Evolutionary conservation across 2,329 filamentous ascomycete species (phyloP).

Genomic region (Geosmithia morbida): DNA sequence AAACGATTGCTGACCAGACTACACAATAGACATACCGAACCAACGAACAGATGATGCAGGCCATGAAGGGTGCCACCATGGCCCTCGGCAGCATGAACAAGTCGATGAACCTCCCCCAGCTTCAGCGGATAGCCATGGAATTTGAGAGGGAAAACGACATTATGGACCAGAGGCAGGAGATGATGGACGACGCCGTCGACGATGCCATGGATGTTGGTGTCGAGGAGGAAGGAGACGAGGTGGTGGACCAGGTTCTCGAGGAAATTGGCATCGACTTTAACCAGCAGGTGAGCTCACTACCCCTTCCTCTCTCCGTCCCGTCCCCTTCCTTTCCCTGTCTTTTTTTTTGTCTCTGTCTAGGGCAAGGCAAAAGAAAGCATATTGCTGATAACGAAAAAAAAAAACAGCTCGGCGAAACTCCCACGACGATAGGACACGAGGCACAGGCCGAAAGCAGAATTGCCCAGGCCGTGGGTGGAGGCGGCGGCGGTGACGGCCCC

Average conservation of each 20-base stretch:
- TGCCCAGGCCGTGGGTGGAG: constrained; percentile 70
- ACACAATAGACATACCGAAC: constrained; percentile 70
- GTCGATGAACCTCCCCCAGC: constrained; percentile 89
- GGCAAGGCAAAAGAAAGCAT: neutral
- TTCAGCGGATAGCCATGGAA: constrained; percentile 96
- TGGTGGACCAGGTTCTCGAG: constrained; percentile 90
- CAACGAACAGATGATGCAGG: constrained; percentile 99
- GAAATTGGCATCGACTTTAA: constrained; percentile 93
- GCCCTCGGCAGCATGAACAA: constrained; percentile 94
- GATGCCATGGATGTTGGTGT: constrained; percentile 83
- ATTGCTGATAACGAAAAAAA: neutral
- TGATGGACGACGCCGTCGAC: constrained; percentile 99
- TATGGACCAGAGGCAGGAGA: constrained; percentile 97
- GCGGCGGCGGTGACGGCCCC: constrained; percentile 33
- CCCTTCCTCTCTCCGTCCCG: neutral
- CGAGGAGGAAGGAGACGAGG: constrained; percentile 92
- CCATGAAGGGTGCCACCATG: constrained; percentile 94
- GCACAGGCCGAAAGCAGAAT: constrained; percentile 62
- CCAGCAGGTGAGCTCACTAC: constrained; percentile 55
- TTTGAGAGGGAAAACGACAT: constrained; percentile 98
- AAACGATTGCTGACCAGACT: no score
- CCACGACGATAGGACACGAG: constrained; percentile 64
- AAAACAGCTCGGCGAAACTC: constrained; percentile 75
- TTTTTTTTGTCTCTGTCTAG: no score
- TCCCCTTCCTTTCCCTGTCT: no score